Evolutionary conservation across 441 rosid genomes (phyloP), one percentile per base, ranked within the genome.

Genomic region (Brassica balearica): DNA sequence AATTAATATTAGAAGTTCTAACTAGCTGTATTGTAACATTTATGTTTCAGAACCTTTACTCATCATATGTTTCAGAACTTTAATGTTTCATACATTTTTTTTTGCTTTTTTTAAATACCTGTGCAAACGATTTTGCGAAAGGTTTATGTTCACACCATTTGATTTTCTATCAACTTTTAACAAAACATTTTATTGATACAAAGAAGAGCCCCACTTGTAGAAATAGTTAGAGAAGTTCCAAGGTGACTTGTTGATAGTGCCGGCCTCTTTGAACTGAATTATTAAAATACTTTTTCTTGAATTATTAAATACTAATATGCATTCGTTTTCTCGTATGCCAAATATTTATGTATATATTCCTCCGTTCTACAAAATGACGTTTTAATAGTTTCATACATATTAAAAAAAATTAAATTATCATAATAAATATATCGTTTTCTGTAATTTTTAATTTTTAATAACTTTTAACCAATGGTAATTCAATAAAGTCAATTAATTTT

Each of bases 181-280:
- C 55, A n/a, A 48, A 48, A 12, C 2, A 48, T 48, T 48, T 48
- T 48, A 5, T 48, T 7, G 15, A 48, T 46, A 46, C 56, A 48
- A 48, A 48, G 19, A 48, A 48, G 56, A 48, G 17, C 17, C 56
- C 53, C 14, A 46, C 53, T 11, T 3, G 14, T 46, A 46, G 14
- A 46, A 46, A 46, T 46, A 46, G 53, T 46, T 46, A 43, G 51
- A 48, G 15, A 48, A n/a, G 55, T 48, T 48, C 55, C 55, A 48
- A 48, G 17, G 55, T 48, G 55, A 48, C 8, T 12, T 2, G 55
- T 48, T 48, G 12, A 36, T 36, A 36, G 8, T 36, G 43, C 11
- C 43, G 43, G 43, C 10, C 43, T 36, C 11, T 36, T 36, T 36
- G 43, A 36, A 36, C 43, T 36, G 43, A 36, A 36, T 36, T 36